A percentile compares a stretch with the other conserved stretches of the same genome.
Evolutionary conservation across 371 early-diverging fungal genomes (phyloP).

Genomic region (Apophysomyces elegans): DNA sequence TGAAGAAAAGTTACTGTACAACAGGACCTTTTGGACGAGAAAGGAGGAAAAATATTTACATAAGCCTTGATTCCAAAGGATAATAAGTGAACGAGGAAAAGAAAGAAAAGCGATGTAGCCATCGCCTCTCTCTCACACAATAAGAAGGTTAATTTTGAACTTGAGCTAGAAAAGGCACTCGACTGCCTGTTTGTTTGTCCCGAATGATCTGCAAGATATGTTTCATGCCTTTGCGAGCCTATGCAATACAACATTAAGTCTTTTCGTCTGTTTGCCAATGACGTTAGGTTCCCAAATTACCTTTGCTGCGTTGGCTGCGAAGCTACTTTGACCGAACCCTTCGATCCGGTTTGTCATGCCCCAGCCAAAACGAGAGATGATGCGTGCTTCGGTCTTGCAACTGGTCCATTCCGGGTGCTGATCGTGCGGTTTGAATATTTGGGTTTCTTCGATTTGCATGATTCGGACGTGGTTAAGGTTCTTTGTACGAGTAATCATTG

Average conservation of each 20-base stretch:
- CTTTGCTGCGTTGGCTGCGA: slow-evolving; percentile 83
- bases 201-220: slow-evolving; percentile 83
- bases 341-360: slow-evolving; percentile 84
- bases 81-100: background rate
- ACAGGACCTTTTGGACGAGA: slow-evolving; percentile 3
- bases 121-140: background rate
- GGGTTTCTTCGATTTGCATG: slow-evolving; percentile 92
- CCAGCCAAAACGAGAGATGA: slow-evolving; percentile 90
- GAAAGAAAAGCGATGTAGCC: background rate
- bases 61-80: background rate
- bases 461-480: slow-evolving; percentile 92
- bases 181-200: slow-evolving; percentile 52
- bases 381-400: slow-evolving; percentile 82
- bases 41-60: background rate
- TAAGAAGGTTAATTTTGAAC: background rate
- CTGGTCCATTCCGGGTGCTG: slow-evolving; percentile 70
- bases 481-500: slow-evolving; percentile 83
- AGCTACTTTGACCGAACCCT: slow-evolving; percentile 85
- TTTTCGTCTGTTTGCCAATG: background rate
- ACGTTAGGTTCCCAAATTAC: slow-evolving; percentile 34
- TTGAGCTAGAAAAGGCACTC: slow-evolving; percentile 25
- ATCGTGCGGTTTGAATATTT: slow-evolving; percentile 66
- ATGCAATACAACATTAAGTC: slow-evolving; percentile 1
- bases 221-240: slow-evolving; percentile 88
- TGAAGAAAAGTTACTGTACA: background rate